Conservation (phyloP, 805 yeast species). For the Candida qinlingensis region DNA sequence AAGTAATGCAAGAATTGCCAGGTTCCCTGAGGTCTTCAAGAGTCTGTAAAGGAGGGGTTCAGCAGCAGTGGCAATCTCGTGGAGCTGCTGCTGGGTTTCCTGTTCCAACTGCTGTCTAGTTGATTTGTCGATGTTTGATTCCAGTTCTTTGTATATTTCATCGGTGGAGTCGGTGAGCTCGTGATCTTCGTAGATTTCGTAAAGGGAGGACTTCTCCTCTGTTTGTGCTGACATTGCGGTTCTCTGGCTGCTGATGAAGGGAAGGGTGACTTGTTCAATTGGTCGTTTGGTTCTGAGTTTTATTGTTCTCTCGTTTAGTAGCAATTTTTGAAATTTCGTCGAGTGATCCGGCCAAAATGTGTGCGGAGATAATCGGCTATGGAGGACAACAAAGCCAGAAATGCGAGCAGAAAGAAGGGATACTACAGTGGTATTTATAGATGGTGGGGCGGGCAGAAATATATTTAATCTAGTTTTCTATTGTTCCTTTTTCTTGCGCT, state of each 20-base stretch:
- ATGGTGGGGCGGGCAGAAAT: too few relatives aligned
- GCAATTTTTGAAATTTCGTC: too few relatives aligned
- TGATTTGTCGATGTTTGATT: slow-evolving; percentile 7
- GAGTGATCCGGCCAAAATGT: too few relatives aligned
- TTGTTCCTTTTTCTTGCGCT: too few relatives aligned
- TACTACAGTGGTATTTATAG: too few relatives aligned
- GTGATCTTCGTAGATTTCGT: slow-evolving; percentile 4
- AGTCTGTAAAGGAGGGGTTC: background rate
- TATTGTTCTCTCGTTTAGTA: too few relatives aligned
- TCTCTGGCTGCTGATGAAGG: background rate
- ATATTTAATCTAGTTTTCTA: background rate
- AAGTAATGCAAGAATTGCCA: background rate
- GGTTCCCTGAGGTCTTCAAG: background rate
- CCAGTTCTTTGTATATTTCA: slow-evolving; percentile 6
- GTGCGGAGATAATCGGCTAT: too few relatives aligned
- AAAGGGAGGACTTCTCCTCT: slow-evolving; percentile 7
- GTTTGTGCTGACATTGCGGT: slow-evolving; percentile 2
- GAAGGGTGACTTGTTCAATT: background rate
- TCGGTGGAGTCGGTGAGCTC: slow-evolving; percentile 3
- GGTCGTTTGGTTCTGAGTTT: background rate
- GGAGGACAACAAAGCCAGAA: too few relatives aligned
- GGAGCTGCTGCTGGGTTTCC: background rate
- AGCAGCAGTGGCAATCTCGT: background rate
- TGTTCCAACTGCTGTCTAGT: background rate
- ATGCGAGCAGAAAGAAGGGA: too few relatives aligned